Evolutionary conservation across 73 alveolate species (phyloP).

Genomic region (Stentor roeselii): DNA sequence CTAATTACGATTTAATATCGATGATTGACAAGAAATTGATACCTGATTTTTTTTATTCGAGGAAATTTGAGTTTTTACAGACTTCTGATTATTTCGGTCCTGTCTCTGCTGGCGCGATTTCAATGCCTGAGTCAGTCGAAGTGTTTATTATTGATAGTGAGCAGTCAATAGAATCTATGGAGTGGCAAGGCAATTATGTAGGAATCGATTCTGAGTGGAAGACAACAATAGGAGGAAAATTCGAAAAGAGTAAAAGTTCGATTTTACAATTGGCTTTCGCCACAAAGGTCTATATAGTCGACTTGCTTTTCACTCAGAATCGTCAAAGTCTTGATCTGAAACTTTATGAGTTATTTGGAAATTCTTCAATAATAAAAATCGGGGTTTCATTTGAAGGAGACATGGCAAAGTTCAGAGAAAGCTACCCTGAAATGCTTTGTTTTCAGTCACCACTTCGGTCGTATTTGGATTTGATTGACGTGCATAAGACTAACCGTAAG

Average conservation of each 20-base stretch:
- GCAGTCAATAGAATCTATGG: too few species aligned
- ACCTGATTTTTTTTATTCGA: neutral
- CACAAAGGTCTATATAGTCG: neutral
- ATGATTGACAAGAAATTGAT: neutral
- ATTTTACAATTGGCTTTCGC: neutral
- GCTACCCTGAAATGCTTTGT: neutral
- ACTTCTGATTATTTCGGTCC: neutral
- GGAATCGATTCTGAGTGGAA: slow-evolving; percentile 16
- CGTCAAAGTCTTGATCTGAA: neutral
- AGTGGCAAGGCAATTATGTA: neutral
- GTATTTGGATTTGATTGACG: slow-evolving; percentile 6
- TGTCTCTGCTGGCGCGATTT: neutral
- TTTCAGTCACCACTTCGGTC: neutral
- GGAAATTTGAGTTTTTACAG: too few species aligned
- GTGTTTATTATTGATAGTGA: neutral
- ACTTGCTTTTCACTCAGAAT: neutral
- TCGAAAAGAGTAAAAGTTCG: neutral
- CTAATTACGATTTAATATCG: neutral
- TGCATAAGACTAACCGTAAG: neutral
- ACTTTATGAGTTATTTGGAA: neutral
- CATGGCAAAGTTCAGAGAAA: neutral
- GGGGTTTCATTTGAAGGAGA: slow-evolving; percentile 13
- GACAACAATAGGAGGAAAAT: neutral
- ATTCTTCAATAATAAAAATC: neutral
- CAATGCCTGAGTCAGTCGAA: neutral